Conservation (phyloP, 1,284 basidiomycete genomes). For the Apiotrichum siamense region DNA sequence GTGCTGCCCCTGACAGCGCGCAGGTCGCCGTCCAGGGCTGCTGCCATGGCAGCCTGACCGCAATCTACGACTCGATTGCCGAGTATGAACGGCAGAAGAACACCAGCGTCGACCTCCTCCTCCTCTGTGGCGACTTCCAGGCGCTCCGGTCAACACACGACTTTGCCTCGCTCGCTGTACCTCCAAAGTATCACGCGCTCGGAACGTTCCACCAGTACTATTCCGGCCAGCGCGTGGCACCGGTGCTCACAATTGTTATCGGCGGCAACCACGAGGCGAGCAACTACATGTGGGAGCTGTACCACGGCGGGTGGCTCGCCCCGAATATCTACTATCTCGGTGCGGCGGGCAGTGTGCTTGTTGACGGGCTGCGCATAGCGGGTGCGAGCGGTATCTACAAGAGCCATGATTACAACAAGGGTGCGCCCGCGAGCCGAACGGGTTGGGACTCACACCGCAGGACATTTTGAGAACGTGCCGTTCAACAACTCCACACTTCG, state of each 20-base stretch:
- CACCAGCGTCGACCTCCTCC: conserved; percentile 71
- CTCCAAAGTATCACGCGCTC: conserved; percentile 76
- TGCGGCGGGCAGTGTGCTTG: conserved; percentile 78
- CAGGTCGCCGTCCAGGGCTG: conserved; percentile 92
- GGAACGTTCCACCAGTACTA: conserved; percentile 90
- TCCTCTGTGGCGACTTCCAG: conserved; percentile 83
- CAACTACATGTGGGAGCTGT: conserved; percentile 96
- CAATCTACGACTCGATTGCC: conserved; percentile 74
- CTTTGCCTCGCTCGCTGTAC: conserved; percentile 83
- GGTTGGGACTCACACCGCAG: conserved; percentile 24
- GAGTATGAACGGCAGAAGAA: conserved; percentile 58
- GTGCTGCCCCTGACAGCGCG: too few relatives aligned
- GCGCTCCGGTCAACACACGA: conserved; percentile 82
- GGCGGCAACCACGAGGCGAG: conserved; percentile 98
- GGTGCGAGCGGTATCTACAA: conserved; percentile 95
- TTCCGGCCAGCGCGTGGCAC: conserved; percentile 70
- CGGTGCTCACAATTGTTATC: conserved; percentile 85
- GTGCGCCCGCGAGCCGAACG: conserved; percentile 53
- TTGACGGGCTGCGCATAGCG: conserved; percentile 78
- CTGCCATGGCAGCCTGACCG: conserved; percentile 82
- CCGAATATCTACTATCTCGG: conserved; percentile 97
- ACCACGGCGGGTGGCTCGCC: conserved; percentile 92
- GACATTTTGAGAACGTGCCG: conserved; percentile 54
- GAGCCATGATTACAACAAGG: conserved; percentile 65
- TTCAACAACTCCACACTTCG: conserved; percentile 63